phyloP scores from a whole-genome alignment of 192 early-diverging fungal genomes.

The Dissophora globulifera region DNA sequence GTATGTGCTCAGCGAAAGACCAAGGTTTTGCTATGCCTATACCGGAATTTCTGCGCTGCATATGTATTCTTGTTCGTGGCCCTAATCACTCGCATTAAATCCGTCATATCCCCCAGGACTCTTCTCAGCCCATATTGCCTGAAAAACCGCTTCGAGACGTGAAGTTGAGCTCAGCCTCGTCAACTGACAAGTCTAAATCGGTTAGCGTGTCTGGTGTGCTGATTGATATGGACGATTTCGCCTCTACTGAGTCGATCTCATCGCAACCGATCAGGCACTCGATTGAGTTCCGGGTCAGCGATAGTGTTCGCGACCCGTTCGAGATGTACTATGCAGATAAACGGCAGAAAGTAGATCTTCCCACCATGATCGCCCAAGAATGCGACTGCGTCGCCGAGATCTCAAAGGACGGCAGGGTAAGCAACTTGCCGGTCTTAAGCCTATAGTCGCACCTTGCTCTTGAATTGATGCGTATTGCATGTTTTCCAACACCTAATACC shows the following conservation, averaged over 20 bases:
- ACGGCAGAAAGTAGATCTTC: conserved; percentile 26
- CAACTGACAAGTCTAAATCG: neutral
- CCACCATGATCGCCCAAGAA: conserved; percentile 19
- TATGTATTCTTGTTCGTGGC: too few species aligned
- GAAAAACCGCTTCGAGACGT: conserved; percentile 4
- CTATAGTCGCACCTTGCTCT: too few species aligned
- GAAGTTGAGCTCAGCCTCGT: neutral
- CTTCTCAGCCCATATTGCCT: neutral
- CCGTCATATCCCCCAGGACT: neutral
- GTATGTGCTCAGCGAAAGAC: neutral
- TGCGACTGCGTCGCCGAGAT: conserved; percentile 4
- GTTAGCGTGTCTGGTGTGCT: conserved; percentile 1
- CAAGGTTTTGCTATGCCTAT: neutral
- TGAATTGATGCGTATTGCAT: too few species aligned
- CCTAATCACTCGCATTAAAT: too few species aligned
- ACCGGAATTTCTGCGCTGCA: neutral
- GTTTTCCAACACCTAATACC: too few species aligned
- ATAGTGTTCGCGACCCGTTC: conserved; percentile 6
- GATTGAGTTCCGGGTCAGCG: conserved; percentile 9
- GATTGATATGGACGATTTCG: conserved; percentile 17
- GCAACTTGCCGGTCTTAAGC: neutral
- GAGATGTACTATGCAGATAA: conserved; percentile 36
- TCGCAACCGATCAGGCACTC: neutral
- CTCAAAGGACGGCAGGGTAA: conserved; percentile 15
- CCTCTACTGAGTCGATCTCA: neutral